A percentile compares a stretch with the other conserved stretches of the same genome.
These are phyloP conservation scores for Thozetella sp. DNA, from an alignment of 495 filamentous ascomycete species.

Conservation along the genomic window DNA sequence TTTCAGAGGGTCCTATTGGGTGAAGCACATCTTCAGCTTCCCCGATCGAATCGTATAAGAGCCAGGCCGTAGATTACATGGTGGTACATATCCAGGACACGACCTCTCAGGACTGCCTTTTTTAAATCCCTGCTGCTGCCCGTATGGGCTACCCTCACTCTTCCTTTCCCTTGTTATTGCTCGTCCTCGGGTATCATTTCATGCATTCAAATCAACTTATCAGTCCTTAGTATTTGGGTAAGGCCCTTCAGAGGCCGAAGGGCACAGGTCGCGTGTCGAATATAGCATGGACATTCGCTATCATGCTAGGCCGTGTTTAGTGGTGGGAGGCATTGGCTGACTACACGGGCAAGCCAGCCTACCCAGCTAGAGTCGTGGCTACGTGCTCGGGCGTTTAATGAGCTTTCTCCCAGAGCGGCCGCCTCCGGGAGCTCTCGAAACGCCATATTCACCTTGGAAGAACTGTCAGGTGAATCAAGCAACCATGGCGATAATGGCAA, in stretches of 20 bases:
- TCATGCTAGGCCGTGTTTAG: too few relatives aligned
- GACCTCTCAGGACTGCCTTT: background rate
- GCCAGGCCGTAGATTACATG: background rate
- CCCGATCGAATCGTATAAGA: background rate
- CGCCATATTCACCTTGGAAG: too few relatives aligned
- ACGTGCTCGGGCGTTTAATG: too few relatives aligned
- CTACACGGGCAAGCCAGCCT: too few relatives aligned
- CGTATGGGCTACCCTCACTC: background rate
- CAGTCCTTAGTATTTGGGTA: too few relatives aligned
- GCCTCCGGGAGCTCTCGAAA: too few relatives aligned
- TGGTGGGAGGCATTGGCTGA: too few relatives aligned
- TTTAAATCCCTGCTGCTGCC: background rate
- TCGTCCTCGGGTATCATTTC: conserved; percentile 2
- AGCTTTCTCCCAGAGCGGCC: too few relatives aligned
- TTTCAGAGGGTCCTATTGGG: background rate
- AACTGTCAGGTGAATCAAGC: conserved; percentile 8
- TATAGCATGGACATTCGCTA: too few relatives aligned
- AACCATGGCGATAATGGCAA: conserved; percentile 16
- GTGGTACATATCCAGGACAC: background rate
- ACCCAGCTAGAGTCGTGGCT: too few relatives aligned
- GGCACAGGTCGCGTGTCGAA: too few relatives aligned
- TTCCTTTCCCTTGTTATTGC: background rate
- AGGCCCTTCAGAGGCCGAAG: too few relatives aligned
- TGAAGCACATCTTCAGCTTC: background rate
- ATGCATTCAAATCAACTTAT: background rate